Percentiles rank a stretch among this genome's conserved stretches.
Evolutionary conservation across 306 rosid species (phyloP).

Genomic region (Vigna radiata): DNA sequence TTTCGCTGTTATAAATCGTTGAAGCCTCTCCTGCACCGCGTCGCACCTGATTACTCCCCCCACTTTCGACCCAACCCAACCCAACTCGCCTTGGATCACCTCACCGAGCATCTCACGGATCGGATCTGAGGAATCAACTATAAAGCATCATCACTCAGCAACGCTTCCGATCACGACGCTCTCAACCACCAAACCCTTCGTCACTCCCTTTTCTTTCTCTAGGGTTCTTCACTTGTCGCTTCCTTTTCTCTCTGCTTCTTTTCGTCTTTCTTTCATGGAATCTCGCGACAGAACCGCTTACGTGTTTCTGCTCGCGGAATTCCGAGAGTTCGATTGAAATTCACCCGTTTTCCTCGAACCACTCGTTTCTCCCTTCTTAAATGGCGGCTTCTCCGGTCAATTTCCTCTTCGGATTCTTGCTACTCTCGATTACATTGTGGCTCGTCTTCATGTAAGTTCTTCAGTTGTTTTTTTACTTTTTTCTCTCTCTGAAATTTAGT

Average conservation of each 20-base stretch:
- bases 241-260: not conserved
- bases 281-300: conserved; percentile 46
- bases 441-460: conserved; percentile 79
- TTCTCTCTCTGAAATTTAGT: conserved; percentile 10
- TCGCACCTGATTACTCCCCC: conserved; percentile 41
- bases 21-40: conserved; percentile 43
- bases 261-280: conserved; percentile 41
- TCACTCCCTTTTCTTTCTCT: conserved; percentile 26
- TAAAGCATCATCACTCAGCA: not conserved
- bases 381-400: conserved; percentile 95
- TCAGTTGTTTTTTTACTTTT: not conserved
- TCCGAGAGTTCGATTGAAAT: conserved; percentile 54
- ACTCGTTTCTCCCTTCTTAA: conserved; percentile 24
- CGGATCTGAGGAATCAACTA: conserved; percentile 66
- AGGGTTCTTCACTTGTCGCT: conserved; percentile 53
- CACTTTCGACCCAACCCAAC: conserved; percentile 6
- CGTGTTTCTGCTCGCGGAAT: conserved; percentile 51
- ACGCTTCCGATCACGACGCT: conserved; percentile 66
- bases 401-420: conserved; percentile 80
- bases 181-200: conserved; percentile 44
- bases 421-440: conserved; percentile 80
- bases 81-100: conserved; percentile 49
- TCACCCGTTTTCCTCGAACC: not conserved
- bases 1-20: conserved; percentile 22
- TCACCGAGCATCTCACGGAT: conserved; percentile 69